These are phyloP conservation scores for Cyclotella atomus DNA, from an alignment of 108 stramenopile species.

Conservation along the genomic window DNA sequence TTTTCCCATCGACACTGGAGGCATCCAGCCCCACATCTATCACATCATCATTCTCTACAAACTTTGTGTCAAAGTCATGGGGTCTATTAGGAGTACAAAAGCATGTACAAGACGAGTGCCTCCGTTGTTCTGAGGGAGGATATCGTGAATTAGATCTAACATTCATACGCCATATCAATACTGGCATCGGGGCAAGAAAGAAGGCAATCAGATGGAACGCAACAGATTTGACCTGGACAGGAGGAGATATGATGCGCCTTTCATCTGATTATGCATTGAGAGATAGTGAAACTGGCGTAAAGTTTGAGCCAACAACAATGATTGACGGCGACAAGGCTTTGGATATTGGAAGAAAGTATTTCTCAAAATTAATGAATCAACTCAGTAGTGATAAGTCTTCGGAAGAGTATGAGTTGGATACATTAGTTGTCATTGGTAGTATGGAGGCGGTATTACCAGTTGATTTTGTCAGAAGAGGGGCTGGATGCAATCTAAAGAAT, in stretches of 20 bases:
- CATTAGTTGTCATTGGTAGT: constrained; percentile 35
- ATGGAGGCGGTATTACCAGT: constrained; percentile 29
- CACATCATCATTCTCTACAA: constrained; percentile 9
- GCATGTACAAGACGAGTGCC: constrained; percentile 74
- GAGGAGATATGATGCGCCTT: constrained; percentile 80
- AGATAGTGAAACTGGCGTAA: constrained; percentile 12
- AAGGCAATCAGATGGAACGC: constrained; percentile 21
- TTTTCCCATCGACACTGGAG: constrained; percentile 40
- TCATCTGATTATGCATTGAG: constrained; percentile 4
- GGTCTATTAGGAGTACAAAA: constrained; percentile 70
- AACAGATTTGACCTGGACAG: constrained; percentile 57
- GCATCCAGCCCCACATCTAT: neutral
- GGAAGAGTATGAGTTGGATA: neutral
- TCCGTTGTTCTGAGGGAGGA: constrained; percentile 73
- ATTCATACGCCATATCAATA: constrained; percentile 24
- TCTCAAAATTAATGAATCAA: constrained; percentile 26
- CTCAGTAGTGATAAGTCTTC: neutral
- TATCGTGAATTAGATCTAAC: constrained; percentile 72
- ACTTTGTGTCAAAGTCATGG: constrained; percentile 46
- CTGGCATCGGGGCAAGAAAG: neutral
- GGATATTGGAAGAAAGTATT: constrained; percentile 31
- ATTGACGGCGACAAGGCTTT: constrained; percentile 25
- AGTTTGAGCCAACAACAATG: constrained; percentile 33
- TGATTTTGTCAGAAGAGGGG: constrained; percentile 12
- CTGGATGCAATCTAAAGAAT: neutral